A percentile compares a stretch with the other conserved stretches of the same genome.
These are phyloP conservation scores for Vickermania ingenoplastis DNA, from an alignment of 208 protist species.

Conservation along the genomic window DNA sequence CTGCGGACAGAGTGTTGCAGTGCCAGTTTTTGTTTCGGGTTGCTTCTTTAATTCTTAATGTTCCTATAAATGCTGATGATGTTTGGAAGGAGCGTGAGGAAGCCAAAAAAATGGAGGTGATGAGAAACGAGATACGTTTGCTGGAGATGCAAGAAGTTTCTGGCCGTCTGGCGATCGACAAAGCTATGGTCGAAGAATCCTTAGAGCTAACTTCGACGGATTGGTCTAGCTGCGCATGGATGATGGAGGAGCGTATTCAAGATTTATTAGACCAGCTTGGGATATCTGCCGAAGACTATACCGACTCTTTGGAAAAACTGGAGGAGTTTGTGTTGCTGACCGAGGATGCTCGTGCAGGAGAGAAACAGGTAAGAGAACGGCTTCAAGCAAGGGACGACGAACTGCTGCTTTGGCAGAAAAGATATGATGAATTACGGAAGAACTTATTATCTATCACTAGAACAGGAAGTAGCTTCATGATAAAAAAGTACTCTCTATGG, in stretches of 20 bases:
- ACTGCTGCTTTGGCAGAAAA: neutral
- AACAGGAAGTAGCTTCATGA: neutral
- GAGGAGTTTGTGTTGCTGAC: neutral
- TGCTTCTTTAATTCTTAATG: neutral
- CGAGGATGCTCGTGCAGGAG: neutral
- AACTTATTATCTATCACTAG: neutral
- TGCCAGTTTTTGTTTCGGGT: neutral
- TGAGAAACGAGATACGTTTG: neutral
- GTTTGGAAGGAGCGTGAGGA: neutral
- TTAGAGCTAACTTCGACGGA: neutral
- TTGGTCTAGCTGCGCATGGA: neutral
- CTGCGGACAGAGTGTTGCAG: neutral
- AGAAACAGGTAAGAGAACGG: neutral
- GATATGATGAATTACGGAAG: neutral
- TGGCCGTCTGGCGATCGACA: neutral
- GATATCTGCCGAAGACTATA: neutral
- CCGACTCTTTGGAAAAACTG: conserved; percentile 4
- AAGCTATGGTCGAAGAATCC: neutral
- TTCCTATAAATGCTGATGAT: neutral
- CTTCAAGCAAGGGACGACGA: neutral
- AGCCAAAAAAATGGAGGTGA: neutral
- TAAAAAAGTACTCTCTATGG: neutral
- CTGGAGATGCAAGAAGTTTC: neutral
- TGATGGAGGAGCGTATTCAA: conserved; percentile 3
- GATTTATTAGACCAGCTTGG: neutral